Evolutionary conservation across 78 protist species (phyloP).

Genomic region (Dictyostelium capitatum): DNA sequence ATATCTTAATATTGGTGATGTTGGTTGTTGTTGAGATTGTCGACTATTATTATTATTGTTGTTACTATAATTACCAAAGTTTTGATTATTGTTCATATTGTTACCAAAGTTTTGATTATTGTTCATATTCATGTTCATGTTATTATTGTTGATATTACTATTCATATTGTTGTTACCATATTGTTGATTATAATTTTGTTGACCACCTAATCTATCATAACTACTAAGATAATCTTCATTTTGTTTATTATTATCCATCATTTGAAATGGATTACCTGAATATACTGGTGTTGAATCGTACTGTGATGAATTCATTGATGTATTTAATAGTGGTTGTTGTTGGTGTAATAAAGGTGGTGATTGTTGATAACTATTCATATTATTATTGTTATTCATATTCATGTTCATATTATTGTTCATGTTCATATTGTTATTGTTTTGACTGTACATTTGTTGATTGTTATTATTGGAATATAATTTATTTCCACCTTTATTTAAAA

Average conservation of each 20-base stretch:
- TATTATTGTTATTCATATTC: not conserved
- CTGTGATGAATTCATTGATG: not conserved
- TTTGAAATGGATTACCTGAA: not conserved
- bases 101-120: not conserved
- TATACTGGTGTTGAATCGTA: not conserved
- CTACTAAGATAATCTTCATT: not conserved
- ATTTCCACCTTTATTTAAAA: slow-evolving; percentile 10
- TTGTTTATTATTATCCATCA: not conserved
- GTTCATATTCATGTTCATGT: not conserved
- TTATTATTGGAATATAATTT: not conserved
- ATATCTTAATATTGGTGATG: not conserved
- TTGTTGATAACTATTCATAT: not conserved
- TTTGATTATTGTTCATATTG: not conserved
- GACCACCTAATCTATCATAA: slow-evolving; percentile 1
- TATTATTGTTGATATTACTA: not conserved
- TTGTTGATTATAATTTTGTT: not conserved
- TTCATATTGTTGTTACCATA: not conserved
- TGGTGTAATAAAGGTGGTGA: not conserved
- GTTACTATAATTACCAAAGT: not conserved
- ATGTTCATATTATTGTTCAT: not conserved
- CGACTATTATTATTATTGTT: not conserved
- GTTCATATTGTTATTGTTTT: not conserved
- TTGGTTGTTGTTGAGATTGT: not conserved
- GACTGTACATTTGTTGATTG: not conserved
- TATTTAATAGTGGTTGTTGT: slow-evolving; percentile 13